Percentiles rank a stretch among this genome's conserved stretches.
Conservation (phyloP, 176 grass and related monocot genomes). For the Oryza longistaminata region DNA sequence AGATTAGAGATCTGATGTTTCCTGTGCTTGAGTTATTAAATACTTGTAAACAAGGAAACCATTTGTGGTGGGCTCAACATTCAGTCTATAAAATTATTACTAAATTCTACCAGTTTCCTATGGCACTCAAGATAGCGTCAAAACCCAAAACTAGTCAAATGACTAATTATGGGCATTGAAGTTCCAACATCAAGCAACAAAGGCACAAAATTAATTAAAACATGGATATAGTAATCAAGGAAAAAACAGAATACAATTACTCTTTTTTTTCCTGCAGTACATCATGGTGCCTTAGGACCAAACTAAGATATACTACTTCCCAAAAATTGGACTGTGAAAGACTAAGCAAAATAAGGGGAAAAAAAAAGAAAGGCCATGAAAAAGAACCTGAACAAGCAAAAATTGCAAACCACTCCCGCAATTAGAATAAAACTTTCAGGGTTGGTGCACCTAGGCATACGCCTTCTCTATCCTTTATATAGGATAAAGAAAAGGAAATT, state of each 20-base stretch:
- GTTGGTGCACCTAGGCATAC: background rate
- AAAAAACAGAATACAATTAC: background rate
- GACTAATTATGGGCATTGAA: background rate
- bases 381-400: background rate
- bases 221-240: background rate
- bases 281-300: background rate
- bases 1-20: background rate
- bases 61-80: background rate
- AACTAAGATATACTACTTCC: slow-evolving; percentile 2
- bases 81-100: background rate
- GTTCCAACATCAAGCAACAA: background rate
- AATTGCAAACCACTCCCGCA: background rate
- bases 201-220: background rate
- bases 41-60: slow-evolving; percentile 4
- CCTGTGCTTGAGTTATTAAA: background rate
- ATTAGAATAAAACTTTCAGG: background rate
- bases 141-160: background rate
- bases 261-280: background rate
- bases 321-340: background rate
- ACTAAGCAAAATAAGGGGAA: background rate
- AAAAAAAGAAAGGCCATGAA: background rate
- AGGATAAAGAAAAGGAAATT: background rate
- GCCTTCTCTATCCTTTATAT: background rate
- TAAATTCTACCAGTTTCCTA: background rate
- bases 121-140: background rate